Base-by-base conservation (phyloP, 805 yeast species). In the Starmerella bacillaris region DNA sequence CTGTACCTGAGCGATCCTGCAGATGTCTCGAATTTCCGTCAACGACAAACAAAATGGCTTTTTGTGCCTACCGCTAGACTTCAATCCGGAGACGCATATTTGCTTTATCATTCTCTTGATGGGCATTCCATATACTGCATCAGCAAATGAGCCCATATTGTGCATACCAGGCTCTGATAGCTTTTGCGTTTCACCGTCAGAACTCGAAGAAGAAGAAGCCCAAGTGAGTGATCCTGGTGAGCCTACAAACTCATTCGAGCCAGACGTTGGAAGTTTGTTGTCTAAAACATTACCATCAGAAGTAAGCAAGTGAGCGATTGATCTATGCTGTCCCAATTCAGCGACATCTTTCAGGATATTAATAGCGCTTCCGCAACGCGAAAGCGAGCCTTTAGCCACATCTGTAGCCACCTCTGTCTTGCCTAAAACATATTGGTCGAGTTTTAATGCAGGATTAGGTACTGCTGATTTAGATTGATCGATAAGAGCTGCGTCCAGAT, bases 1-100 rank as follows among this genome's bases (percentile, higher is more conserved):
- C 14, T 82, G 72, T 50, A 83, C 94, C 39, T 93, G 65, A 2
- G 94, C 89, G 24, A 71, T 69, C 26, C 76, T 67, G 57, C 96
- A 86, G 21, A 89, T 72, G 44, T 72, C 65, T 19, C 79, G 76
- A 45, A 89, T 86, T 52, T 89, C 94, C 9, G 74, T 64, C 54
- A 74, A 78, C 48, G 80, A 79, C 39, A 89, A 59, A 55, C 96
- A 84, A 27, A 89, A 48, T 70, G 54, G 35, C 9, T 14, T 33
- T 5, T 16, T 24, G 21, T 16, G 32, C 5, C 31, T 18, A 7
- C 34, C 18, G 8, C 42, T 31, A 7, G 43, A 18, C 20, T 44
- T 37, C 4, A 48, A 33, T 9, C 51, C 51, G 11, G 47, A 36
- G 4, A 44, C 44, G 30, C 51, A 48, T n/a, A 47, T 41, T n/a